Evolutionary conservation across 2,329 filamentous ascomycete genomes (phyloP).

Genomic region (Penicillium crustosum): DNA sequence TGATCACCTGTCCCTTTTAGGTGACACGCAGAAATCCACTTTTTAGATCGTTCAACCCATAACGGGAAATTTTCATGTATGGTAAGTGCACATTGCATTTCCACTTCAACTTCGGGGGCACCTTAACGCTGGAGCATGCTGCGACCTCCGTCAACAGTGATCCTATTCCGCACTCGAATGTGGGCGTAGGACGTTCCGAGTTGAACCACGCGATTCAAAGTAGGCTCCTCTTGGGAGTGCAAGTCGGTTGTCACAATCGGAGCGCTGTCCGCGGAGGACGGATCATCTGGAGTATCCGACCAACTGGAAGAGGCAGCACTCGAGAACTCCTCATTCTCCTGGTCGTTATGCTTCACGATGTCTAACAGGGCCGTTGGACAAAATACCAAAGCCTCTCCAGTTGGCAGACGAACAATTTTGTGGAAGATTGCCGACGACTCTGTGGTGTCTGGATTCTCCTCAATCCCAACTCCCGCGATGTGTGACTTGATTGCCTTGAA

Average conservation of each 20-base stretch:
- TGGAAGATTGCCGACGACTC: neutral
- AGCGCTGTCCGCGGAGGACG: neutral
- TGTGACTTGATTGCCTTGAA: neutral
- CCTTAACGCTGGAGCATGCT: neutral
- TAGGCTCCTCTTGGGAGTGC: neutral
- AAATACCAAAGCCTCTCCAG: conserved; percentile 4
- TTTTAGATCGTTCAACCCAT: neutral
- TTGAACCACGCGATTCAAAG: neutral
- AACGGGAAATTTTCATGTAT: neutral
- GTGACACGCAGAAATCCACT: neutral
- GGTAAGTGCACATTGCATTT: neutral
- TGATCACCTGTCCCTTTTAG: neutral
- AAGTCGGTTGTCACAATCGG: neutral
- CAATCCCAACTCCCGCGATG: neutral
- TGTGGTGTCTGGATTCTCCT: neutral
- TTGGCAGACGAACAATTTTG: neutral
- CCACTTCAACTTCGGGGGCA: neutral
- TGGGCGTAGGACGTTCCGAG: neutral
- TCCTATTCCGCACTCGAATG: conserved; percentile 5
- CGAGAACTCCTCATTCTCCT: neutral
- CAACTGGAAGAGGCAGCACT: neutral
- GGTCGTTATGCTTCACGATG: neutral
- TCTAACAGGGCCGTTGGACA: conserved; percentile 4
- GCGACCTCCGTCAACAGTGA: conserved; percentile 6
- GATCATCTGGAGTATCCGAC: neutral